Percentiles rank a stretch among this genome's conserved stretches.
Conservation (phyloP, 2,329 filamentous ascomycete species). For the Leptographium lundbergii region DNA sequence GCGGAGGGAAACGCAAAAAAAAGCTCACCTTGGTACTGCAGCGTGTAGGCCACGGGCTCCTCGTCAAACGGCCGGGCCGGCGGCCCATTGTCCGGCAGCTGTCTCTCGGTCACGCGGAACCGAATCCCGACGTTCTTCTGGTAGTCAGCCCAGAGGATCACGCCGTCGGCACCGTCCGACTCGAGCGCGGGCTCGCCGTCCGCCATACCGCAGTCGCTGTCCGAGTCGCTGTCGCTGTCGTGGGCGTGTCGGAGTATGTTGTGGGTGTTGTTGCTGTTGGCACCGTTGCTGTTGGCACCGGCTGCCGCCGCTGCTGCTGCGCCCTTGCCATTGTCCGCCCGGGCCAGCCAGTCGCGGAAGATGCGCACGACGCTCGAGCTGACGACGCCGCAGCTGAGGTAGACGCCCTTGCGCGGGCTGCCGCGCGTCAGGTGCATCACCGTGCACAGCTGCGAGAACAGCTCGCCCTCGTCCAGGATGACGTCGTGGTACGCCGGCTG, state of each 20-base stretch:
- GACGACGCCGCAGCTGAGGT: slow-evolving; percentile 52
- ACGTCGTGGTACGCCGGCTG: slow-evolving; percentile 42
- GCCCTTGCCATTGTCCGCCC: background rate
- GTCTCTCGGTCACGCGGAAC: slow-evolving; percentile 47
- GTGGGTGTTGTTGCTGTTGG: slow-evolving; percentile 27
- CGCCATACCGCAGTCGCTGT: slow-evolving; percentile 1
- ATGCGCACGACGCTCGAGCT: slow-evolving; percentile 57
- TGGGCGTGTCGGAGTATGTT: background rate
- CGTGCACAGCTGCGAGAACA: slow-evolving; percentile 63
- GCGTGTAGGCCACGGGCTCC: slow-evolving; percentile 56
- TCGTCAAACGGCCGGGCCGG: slow-evolving; percentile 46
- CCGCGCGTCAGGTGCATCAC: slow-evolving; percentile 56
- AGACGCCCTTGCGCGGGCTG: slow-evolving; percentile 46
- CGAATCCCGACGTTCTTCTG: slow-evolving; percentile 53
- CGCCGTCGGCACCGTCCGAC: slow-evolving; percentile 10
- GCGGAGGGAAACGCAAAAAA: background rate
- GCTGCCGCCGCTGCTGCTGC: background rate
- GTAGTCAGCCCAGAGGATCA: slow-evolving; percentile 57
- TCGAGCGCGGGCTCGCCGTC: background rate
- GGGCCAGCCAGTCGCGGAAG: slow-evolving; percentile 58
- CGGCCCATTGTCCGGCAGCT: slow-evolving; percentile 19
- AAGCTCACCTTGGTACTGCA: slow-evolving; percentile 53
- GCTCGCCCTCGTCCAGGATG: slow-evolving; percentile 53
- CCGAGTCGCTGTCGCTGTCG: slow-evolving; percentile 1
- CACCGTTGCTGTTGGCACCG: background rate